Percentiles rank a stretch among this genome's conserved stretches.
Conservation (phyloP, 805 yeast genomes). For the Candida nanaspora region DNA sequence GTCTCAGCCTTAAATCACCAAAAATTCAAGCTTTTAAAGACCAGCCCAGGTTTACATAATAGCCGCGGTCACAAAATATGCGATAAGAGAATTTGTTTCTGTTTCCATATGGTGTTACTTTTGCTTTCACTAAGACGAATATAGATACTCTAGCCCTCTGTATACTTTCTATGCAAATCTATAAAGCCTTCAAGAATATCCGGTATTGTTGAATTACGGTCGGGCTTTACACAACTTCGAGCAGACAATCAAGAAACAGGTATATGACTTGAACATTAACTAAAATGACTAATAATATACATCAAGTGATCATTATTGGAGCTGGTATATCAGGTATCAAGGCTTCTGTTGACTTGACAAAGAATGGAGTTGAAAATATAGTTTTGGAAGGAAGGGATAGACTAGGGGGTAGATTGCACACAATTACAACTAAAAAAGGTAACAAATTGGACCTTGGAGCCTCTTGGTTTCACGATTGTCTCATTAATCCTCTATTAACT, state of each 20-base stretch:
- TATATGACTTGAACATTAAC: neutral
- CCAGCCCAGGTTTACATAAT: no score
- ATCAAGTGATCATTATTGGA: slow-evolving; percentile 39
- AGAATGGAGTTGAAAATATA: slow-evolving; percentile 30
- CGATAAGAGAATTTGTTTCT: no score
- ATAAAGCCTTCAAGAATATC: no score
- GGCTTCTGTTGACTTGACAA: slow-evolving; percentile 34
- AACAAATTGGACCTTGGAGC: slow-evolving; percentile 69
- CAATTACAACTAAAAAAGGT: slow-evolving; percentile 26
- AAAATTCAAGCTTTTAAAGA: no score
- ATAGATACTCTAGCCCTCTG: no score
- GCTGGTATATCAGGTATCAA: slow-evolving; percentile 50
- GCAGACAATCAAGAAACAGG: neutral
- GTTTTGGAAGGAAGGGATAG: slow-evolving; percentile 47
- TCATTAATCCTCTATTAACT: slow-evolving; percentile 54
- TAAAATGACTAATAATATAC: neutral
- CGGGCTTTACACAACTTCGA: no score
- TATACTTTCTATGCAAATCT: no score
- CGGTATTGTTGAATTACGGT: no score
- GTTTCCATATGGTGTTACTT: no score
- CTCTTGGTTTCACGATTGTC: slow-evolving; percentile 84
- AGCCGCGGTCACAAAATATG: no score
- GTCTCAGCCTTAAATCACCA: no score
- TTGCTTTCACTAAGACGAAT: no score
- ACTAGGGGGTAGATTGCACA: slow-evolving; percentile 60